phyloP scores from a whole-genome alignment of 768 basidiomycete genomes.

The Psilocybe cubensis region DNA sequence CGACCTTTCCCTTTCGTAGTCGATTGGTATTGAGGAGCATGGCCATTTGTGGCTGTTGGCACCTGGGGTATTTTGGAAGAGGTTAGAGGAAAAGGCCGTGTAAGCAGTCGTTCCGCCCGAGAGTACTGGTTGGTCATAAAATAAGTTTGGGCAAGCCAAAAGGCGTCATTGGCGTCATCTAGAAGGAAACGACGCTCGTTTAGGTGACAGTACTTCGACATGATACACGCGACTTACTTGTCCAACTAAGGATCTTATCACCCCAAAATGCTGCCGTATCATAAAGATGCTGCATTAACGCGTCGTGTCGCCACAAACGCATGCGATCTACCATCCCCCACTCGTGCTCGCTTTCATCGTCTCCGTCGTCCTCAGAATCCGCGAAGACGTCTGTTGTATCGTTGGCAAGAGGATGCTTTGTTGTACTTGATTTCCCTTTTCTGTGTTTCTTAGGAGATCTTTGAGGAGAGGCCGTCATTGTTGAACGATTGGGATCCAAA shows the following conservation, averaged over 20 bases:
- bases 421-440: constrained; percentile 54
- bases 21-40: constrained; percentile 31
- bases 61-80: constrained; percentile 42
- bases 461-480: constrained; percentile 72
- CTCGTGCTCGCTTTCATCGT: constrained; percentile 61
- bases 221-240: constrained; percentile 62
- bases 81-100: constrained; percentile 75
- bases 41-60: constrained; percentile 43
- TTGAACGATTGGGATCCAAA: constrained; percentile 81
- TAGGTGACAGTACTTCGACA: constrained; percentile 4
- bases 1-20: constrained; percentile 65
- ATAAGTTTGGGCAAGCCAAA: constrained; percentile 98
- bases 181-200: constrained; percentile 6
- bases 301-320: constrained; percentile 97
- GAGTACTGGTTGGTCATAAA: constrained; percentile 97
- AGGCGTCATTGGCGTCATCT: constrained; percentile 96
- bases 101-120: constrained; percentile 89
- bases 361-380: constrained; percentile 63
- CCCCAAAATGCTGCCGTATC: constrained; percentile 99
- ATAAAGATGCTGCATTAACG: constrained; percentile 97
- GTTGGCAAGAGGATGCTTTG: constrained; percentile 67
- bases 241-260: constrained; percentile 95
- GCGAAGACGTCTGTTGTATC: constrained; percentile 80
- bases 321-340: constrained; percentile 95
- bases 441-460: constrained; percentile 63